A percentile compares a stretch with the other conserved stretches of the same genome.
Conservation (phyloP, 306 rosid genomes). For the Betula pendula region DNA sequence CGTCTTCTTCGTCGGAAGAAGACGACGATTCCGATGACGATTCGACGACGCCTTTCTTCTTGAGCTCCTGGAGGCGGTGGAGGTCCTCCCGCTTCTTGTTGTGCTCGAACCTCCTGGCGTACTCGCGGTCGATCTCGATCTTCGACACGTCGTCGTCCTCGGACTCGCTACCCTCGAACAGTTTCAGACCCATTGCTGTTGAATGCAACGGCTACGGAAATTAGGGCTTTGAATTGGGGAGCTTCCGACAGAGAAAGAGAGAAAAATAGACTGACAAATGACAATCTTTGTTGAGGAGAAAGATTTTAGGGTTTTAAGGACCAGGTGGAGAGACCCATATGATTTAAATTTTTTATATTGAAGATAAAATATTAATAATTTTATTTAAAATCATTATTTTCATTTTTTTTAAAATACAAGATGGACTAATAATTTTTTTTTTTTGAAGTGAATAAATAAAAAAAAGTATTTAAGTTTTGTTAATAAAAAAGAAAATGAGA, state of each 20-base stretch:
- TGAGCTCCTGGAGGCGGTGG: conserved; percentile 70
- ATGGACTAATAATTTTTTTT: too few species aligned
- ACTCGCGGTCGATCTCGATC: conserved; percentile 54
- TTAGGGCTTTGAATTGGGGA: not conserved
- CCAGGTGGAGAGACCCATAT: too few species aligned
- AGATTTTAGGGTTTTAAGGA: not conserved
- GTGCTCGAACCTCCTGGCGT: conserved; percentile 56
- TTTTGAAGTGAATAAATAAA: too few species aligned
- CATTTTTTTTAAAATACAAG: too few species aligned
- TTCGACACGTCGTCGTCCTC: conserved; percentile 53
- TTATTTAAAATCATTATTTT: too few species aligned
- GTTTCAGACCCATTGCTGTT: conserved; percentile 31
- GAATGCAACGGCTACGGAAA: not conserved
- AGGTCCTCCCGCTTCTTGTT: conserved; percentile 89
- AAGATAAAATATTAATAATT: too few species aligned
- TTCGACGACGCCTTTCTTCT: conserved; percentile 66
- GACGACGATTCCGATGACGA: conserved; percentile 44
- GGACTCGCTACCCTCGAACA: conserved; percentile 65
- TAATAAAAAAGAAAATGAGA: too few species aligned
- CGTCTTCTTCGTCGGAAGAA: conserved; percentile 37
- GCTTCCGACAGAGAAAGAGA: not conserved
- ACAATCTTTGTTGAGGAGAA: too few species aligned
- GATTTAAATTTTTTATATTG: too few species aligned
- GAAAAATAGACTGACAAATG: not conserved
- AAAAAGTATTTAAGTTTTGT: too few species aligned